phyloP scores from a whole-genome alignment of 495 filamentous ascomycete species.

The Collariella sp. region DNA sequence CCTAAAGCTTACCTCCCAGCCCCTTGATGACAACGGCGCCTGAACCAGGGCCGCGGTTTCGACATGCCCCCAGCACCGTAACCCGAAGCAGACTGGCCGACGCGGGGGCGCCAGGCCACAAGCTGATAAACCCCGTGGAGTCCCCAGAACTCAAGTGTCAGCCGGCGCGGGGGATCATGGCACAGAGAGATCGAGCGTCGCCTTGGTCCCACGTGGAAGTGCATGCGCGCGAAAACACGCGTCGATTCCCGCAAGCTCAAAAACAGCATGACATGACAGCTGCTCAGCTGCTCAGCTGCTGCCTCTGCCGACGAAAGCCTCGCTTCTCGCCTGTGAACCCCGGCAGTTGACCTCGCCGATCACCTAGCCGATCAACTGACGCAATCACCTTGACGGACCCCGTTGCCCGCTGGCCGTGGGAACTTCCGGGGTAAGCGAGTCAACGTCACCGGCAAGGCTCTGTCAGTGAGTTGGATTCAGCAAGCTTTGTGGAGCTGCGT shows the following conservation, averaged over 20 bases:
- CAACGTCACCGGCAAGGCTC: background rate
- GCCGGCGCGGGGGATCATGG: background rate
- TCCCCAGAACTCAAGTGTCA: background rate
- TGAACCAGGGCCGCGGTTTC: background rate
- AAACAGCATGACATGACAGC: too few relatives aligned
- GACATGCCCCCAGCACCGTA: background rate
- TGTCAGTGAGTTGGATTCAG: background rate
- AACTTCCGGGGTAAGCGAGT: too few relatives aligned
- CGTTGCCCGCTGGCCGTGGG: background rate
- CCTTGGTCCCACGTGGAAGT: background rate
- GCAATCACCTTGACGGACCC: background rate
- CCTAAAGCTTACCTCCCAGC: slow-evolving; percentile 6
- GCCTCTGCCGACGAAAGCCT: background rate
- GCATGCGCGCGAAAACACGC: too few relatives aligned
- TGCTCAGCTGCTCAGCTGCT: too few relatives aligned
- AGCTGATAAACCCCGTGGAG: background rate
- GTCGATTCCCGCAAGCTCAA: too few relatives aligned
- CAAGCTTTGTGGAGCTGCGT: background rate
- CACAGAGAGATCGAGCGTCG: background rate
- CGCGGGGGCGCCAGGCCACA: background rate
- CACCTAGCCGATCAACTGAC: slow-evolving; percentile 1
- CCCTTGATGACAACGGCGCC: too few relatives aligned
- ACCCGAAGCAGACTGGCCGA: slow-evolving; percentile 1
- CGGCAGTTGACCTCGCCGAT: background rate
- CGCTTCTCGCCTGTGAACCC: background rate